These are phyloP conservation scores for Pestalotiopsis sp. DNA, from an alignment of 2,329 filamentous ascomycete genomes.

Conservation along the genomic window DNA sequence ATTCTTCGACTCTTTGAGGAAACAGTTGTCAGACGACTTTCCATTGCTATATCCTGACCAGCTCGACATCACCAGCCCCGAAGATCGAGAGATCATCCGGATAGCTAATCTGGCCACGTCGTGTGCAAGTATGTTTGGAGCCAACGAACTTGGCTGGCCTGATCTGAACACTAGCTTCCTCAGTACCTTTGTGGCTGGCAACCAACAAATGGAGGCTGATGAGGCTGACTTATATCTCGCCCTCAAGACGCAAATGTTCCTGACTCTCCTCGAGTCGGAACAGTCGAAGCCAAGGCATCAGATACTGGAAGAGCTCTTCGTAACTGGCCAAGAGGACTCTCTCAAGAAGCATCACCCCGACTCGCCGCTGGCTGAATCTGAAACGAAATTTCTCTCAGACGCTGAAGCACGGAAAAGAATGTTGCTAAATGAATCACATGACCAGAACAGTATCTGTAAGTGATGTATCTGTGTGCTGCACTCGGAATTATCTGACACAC, in stretches of 20 bases:
- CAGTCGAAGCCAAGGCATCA: conserved; percentile 26
- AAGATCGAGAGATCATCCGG: conserved; percentile 31
- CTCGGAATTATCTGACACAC: not conserved
- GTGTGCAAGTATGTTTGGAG: conserved; percentile 35
- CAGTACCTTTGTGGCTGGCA: conserved; percentile 30
- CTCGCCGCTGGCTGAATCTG: conserved; percentile 23
- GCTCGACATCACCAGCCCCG: conserved; percentile 26
- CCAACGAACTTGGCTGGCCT: conserved; percentile 33
- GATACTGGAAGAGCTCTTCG: conserved; percentile 31
- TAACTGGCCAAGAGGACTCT: conserved; percentile 26
- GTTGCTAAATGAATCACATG: conserved; percentile 28
- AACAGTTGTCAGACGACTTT: conserved; percentile 26
- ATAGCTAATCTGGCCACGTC: conserved; percentile 33
- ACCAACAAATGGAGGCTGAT: conserved; percentile 28
- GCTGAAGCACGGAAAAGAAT: conserved; percentile 29
- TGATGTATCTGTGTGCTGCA: not conserved
- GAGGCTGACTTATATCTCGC: conserved; percentile 33
- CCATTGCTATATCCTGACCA: conserved; percentile 27
- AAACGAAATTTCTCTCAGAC: conserved; percentile 30
- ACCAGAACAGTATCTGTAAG: conserved; percentile 27
- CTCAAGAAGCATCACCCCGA: conserved; percentile 30
- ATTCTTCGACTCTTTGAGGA: conserved; percentile 31
- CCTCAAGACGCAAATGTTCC: conserved; percentile 35
- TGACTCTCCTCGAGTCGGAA: conserved; percentile 32
- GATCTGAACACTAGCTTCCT: conserved; percentile 35